A percentile compares a stretch with the other conserved stretches of the same genome.
Evolutionary conservation across 1,139 yeast genomes (phyloP).

Genomic region (Petasospora fabianii): DNA sequence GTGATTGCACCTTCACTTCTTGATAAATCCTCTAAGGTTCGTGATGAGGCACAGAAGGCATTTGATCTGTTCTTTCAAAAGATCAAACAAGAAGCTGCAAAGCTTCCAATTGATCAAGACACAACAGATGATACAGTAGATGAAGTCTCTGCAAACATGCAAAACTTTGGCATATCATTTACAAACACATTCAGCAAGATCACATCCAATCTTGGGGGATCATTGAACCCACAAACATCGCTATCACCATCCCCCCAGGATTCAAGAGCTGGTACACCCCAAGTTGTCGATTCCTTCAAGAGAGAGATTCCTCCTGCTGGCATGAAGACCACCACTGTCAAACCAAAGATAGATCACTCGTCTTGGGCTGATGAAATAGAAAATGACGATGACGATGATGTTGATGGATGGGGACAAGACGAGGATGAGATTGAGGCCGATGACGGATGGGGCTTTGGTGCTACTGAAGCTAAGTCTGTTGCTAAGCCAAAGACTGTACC

Average conservation of each 20-base stretch:
- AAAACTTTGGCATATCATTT: slow-evolving; percentile 26
- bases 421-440: not conserved
- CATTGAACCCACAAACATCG: slow-evolving; percentile 19
- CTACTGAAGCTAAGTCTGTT: not conserved
- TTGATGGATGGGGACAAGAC: slow-evolving; percentile 3
- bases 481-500: slow-evolving; percentile 7
- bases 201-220: slow-evolving; percentile 21
- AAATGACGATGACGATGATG: slow-evolving; percentile 10
- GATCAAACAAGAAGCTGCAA: slow-evolving; percentile 59
- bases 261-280: slow-evolving; percentile 22
- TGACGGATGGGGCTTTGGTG: slow-evolving; percentile 19
- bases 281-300: slow-evolving; percentile 18
- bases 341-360: slow-evolving; percentile 9
- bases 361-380: slow-evolving; percentile 19
- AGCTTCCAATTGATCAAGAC: slow-evolving; percentile 49
- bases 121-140: slow-evolving; percentile 20
- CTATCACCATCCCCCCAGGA: slow-evolving; percentile 18
- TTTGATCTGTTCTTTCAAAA: slow-evolving; percentile 62
- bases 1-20: slow-evolving; percentile 80
- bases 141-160: slow-evolving; percentile 27
- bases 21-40: slow-evolving; percentile 67
- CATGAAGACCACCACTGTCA: not conserved
- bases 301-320: not conserved
- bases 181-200: slow-evolving; percentile 19
- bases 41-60: slow-evolving; percentile 66